These are phyloP conservation scores for Phyllosticta capitalensis DNA, from an alignment of 2,329 filamentous ascomycete species.

Conservation along the genomic window DNA sequence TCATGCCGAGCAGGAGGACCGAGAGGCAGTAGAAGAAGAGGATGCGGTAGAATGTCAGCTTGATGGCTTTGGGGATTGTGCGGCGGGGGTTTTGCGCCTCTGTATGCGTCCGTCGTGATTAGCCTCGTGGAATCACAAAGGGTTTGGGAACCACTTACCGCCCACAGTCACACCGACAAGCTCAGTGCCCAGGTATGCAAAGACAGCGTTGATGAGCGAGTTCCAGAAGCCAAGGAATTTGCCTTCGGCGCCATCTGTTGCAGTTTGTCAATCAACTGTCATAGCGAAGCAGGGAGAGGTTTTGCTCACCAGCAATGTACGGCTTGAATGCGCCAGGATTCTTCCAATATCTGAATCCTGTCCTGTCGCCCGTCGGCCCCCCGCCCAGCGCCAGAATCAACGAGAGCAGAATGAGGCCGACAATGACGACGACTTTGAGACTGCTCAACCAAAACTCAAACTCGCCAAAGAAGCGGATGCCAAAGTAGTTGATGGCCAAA, in stretches of 20 bases:
- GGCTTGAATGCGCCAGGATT: slow-evolving; percentile 36
- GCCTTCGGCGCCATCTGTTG: slow-evolving; percentile 12
- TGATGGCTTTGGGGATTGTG: slow-evolving; percentile 68
- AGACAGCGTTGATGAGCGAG: slow-evolving; percentile 65
- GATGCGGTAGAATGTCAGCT: slow-evolving; percentile 73
- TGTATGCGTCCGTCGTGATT: neutral
- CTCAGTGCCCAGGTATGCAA: slow-evolving; percentile 67
- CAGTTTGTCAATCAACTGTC: neutral
- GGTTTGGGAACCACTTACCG: neutral
- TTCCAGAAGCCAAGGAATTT: slow-evolving; percentile 49
- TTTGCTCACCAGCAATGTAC: slow-evolving; percentile 24
- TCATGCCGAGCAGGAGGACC: slow-evolving; percentile 66
- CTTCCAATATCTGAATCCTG: slow-evolving; percentile 38
- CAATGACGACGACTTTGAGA: slow-evolving; percentile 37
- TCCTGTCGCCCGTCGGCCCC: slow-evolving; percentile 29
- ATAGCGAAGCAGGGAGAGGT: neutral
- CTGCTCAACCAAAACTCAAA: slow-evolving; percentile 41
- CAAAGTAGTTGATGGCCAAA: slow-evolving; percentile 38
- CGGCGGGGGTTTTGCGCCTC: slow-evolving; percentile 68
- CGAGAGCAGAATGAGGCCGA: slow-evolving; percentile 37
- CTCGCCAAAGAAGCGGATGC: slow-evolving; percentile 49
- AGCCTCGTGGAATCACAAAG: neutral
- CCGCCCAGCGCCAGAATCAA: slow-evolving; percentile 36
- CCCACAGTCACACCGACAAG: slow-evolving; percentile 67
- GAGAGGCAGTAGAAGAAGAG: slow-evolving; percentile 69